Base-by-base conservation (phyloP, 1,284 basidiomycete species). In the Ustilago hordei region DNA sequence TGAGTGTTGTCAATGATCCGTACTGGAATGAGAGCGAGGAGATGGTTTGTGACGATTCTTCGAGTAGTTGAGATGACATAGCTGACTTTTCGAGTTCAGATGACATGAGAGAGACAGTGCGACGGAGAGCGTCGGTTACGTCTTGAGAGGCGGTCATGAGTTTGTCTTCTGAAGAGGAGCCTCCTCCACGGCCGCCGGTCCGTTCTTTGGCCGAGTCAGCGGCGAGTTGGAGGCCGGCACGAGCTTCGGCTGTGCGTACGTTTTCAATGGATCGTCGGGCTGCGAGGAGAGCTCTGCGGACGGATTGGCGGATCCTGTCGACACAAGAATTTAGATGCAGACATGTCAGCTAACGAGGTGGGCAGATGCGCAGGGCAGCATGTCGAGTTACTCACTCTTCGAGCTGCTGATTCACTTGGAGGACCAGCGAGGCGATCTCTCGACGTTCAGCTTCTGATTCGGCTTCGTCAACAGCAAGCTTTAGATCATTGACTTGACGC, bases 41-140 rank as follows among this genome's bases (percentile, higher is more conserved):
- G 38, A 86, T 64, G 6, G 82, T 75, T 8, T 78, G 74, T 1
- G 83, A 78, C 1, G 83, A 84, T 54, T 86, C 84, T 53, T 82
- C 81, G 34, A 86, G 79, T 6, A 86, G 70, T 54, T 82, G 75
- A 0, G 81, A 71, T 9, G 83, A 84, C 70, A 83, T 81, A 19
- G 80, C 79, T 5, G 84, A 86, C 47, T 84, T 83, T 39, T 84
- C 81, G 12, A 86, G 62, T 69, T 85, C 84, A 31, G 64, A 60
- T 4, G 84, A 84, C 77, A 86, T 83, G 60, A 83, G 75, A 2
- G 71, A 60, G 2, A 85, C 79, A 15, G 84, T 83, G 39, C 82
- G 74, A 35, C 82, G 81, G 1, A 86, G 69, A 3, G 84, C 81
- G 19, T 74, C 60, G 4, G 84, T 84, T 11, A 86, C 82, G 45